Percentiles rank a stretch among this genome's conserved stretches.
Conservation (phyloP, 306 rosid species). For the Dalbergia cultrata region DNA sequence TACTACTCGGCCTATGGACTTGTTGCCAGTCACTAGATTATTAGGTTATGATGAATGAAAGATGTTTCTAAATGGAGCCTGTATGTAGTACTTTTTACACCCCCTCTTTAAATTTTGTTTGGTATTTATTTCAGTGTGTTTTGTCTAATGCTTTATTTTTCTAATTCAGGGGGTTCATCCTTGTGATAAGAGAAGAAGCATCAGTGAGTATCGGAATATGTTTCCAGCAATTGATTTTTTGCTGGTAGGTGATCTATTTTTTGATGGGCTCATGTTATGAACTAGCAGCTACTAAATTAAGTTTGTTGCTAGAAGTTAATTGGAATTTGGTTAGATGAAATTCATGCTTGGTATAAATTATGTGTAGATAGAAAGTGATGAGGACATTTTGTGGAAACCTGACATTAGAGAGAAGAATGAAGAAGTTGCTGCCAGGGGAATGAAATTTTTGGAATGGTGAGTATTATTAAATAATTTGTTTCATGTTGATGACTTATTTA, state of each 20-base stretch:
- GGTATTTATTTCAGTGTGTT: constrained; percentile 13
- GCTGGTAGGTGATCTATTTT: constrained; percentile 60
- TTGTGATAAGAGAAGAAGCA: constrained; percentile 91
- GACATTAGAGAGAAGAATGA: constrained; percentile 78
- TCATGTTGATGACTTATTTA: not conserved
- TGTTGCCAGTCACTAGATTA: not conserved
- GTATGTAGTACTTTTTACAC: not conserved
- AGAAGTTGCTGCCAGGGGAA: constrained; percentile 86
- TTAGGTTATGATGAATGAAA: constrained; percentile 2
- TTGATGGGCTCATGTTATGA: constrained; percentile 30
- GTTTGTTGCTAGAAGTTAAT: constrained; percentile 29
- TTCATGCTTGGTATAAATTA: constrained; percentile 40
- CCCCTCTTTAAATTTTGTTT: not conserved
- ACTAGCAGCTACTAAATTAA: constrained; percentile 19
- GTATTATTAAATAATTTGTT: constrained; percentile 30
- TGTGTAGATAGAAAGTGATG: constrained; percentile 76
- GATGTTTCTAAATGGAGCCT: constrained; percentile 28
- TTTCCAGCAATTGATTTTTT: constrained; percentile 96
- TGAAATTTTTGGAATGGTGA: constrained; percentile 83
- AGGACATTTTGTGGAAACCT: constrained; percentile 83
- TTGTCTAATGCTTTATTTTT: constrained; percentile 28
- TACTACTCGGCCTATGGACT: not conserved
- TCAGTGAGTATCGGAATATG: constrained; percentile 70
- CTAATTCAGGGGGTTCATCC: constrained; percentile 88
- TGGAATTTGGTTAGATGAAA: constrained; percentile 38